Conservation (phyloP, 106 monocot genomes). For the Hemerocallis citrina region DNA sequence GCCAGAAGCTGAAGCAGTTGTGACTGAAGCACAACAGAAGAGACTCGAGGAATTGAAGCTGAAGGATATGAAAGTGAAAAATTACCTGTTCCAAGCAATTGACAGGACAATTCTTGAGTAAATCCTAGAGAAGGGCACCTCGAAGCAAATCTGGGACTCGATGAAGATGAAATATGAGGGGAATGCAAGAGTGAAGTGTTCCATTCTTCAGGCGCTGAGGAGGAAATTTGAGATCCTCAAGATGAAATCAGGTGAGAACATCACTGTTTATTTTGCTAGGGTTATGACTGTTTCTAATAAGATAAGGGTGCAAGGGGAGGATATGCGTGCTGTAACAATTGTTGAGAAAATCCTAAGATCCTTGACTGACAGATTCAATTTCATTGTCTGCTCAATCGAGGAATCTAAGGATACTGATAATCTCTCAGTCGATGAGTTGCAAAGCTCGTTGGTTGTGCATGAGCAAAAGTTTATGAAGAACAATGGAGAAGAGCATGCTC, state of each 20-base stretch:
- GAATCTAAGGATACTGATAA: neutral
- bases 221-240: neutral
- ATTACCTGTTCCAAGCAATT: too few relatives aligned
- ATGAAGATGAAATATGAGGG: too few relatives aligned
- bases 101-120: too few relatives aligned
- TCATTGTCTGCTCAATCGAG: neutral
- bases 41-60: too few relatives aligned
- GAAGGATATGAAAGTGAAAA: too few relatives aligned
- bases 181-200: too few relatives aligned
- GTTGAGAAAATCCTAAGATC: constrained; percentile 2
- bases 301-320: neutral
- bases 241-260: neutral
- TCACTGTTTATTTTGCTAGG: neutral
- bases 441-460: neutral
- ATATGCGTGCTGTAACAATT: neutral
- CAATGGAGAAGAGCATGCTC: too few relatives aligned
- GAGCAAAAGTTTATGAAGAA: neutral
- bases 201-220: neutral
- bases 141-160: too few relatives aligned
- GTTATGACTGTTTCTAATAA: neutral
- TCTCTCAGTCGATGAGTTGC: neutral
- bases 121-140: too few relatives aligned
- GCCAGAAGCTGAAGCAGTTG: too few relatives aligned
- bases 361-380: neutral
- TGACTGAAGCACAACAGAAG: too few relatives aligned